Evolutionary conservation across 345 rosid genomes (phyloP).

Genomic region (Viola odorata): DNA sequence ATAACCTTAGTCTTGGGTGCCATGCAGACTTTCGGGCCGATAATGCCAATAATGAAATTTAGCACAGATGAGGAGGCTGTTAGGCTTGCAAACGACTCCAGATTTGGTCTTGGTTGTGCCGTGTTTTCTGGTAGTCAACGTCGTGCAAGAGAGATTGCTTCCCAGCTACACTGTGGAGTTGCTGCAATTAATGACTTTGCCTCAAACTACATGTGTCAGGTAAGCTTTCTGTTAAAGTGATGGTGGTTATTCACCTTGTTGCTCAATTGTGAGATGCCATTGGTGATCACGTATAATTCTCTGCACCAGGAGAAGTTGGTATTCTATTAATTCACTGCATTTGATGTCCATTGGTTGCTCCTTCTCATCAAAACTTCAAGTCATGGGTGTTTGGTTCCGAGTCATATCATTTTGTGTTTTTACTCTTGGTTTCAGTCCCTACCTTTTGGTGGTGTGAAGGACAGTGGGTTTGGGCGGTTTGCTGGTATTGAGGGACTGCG

Average conservation of each 20-base stretch:
- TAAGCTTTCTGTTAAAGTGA: slow-evolving; percentile 18
- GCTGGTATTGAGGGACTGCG: slow-evolving; percentile 93
- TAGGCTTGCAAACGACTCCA: slow-evolving; percentile 82
- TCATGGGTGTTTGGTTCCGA: too few species aligned
- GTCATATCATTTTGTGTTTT: too few species aligned
- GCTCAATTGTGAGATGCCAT: not conserved
- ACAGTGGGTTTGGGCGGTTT: slow-evolving; percentile 95
- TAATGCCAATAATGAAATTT: slow-evolving; percentile 96
- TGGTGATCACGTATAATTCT: too few species aligned
- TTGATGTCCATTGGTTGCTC: too few species aligned
- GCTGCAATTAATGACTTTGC: slow-evolving; percentile 97
- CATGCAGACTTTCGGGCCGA: slow-evolving; percentile 91
- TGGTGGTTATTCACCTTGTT: not conserved
- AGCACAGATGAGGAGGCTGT: slow-evolving; percentile 84
- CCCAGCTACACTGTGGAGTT: slow-evolving; percentile 80
- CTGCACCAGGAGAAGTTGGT: too few species aligned
- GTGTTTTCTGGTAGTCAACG: slow-evolving; percentile 78
- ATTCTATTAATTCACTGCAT: too few species aligned
- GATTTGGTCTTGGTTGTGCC: slow-evolving; percentile 92
- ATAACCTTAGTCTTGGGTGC: slow-evolving; percentile 4
- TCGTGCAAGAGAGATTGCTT: slow-evolving; percentile 76
- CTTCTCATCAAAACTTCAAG: too few species aligned
- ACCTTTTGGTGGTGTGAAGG: slow-evolving; percentile 95
- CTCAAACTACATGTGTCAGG: slow-evolving; percentile 93
- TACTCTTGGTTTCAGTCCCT: slow-evolving; percentile 52